Evolutionary conservation across 2,329 filamentous ascomycete species (phyloP), one percentile per base, ranked within the genome.

Genomic region (Aspergillus spinulosporus): DNA sequence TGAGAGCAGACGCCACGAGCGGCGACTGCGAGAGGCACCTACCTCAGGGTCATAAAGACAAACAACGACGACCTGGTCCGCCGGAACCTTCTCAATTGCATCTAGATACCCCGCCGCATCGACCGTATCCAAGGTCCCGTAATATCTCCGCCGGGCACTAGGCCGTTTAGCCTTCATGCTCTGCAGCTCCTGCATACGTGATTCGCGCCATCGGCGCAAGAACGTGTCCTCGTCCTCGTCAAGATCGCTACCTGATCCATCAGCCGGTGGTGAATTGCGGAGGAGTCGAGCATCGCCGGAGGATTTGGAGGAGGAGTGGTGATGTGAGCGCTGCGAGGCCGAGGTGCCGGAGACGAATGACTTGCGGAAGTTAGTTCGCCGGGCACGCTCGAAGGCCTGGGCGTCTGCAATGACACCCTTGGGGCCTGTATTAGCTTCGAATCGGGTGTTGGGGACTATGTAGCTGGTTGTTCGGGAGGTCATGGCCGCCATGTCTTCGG

Each of bases 91-190:
- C 77, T 99, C 94, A 64, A 97, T 91, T 54, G 93, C 92, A 73
- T 97, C 92, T 12, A 99, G 82, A 68, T 96, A 99, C 14, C 92
- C 94, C 62, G 88, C 80, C 5, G 91, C 93, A 78, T 97, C 92
- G 1, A 97, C 94, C 57, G 85, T 83, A 60, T 92, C 88, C 60
- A 97, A 78, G 9, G 82, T 84, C 21, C 94, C 94, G 70, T 89
- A 97, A 56, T 88, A 80, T 62, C 89, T 81, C 61, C 88, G 84
- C 65, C 88, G 92, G 0, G 91, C 90, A 71, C 88, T 93, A 51
- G 85, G 88, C 67, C 87, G 84, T 67, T 88, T 80, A 60, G 81
- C 88, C 59, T 82, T 82, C 48, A 85, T 80, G 63, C 64, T 78
- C 78, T 80, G 90, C 83, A 97, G 80, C 77, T 97, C 90, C 59